Conservation (phyloP, 1,284 basidiomycete species). For the Heliocybe sulcata region DNA sequence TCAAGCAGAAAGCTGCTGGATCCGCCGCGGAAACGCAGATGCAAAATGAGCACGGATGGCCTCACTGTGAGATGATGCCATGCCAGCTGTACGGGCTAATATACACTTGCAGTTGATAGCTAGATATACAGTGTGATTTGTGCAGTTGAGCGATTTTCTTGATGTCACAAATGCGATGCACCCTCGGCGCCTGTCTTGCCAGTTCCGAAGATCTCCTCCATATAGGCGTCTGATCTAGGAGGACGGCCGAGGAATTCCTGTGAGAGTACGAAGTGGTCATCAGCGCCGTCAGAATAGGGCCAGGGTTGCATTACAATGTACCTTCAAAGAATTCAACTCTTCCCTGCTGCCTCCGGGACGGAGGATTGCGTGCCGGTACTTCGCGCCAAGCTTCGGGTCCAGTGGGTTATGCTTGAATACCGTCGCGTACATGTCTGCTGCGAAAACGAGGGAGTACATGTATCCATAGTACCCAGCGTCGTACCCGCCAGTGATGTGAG, state of each 20-base stretch:
- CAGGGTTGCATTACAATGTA: conserved; percentile 12
- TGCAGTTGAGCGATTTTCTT: too few species aligned
- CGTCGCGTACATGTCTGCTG: conserved; percentile 73
- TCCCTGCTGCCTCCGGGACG: conserved; percentile 49
- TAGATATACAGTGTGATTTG: too few species aligned
- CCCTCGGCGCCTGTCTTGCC: too few species aligned
- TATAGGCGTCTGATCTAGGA: conserved; percentile 73
- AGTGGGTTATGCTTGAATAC: conserved; percentile 77
- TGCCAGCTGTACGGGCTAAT: too few species aligned
- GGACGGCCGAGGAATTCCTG: conserved; percentile 70
- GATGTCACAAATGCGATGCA: too few species aligned
- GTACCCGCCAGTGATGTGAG: conserved; percentile 68
- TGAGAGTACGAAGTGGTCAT: not conserved
- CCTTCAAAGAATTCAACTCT: conserved; percentile 51
- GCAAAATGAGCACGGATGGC: too few species aligned
- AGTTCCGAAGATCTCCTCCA: conserved; percentile 52
- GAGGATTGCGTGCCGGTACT: conserved; percentile 49
- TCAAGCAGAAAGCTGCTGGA: too few species aligned
- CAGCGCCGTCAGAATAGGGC: not conserved
- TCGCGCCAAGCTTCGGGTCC: conserved; percentile 46
- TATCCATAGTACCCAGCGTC: conserved; percentile 81
- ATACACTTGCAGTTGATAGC: too few species aligned
- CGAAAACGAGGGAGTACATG: conserved; percentile 69
- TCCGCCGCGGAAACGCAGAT: too few species aligned
- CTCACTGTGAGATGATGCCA: too few species aligned